A percentile compares a stretch with the other conserved stretches of the same genome.
phyloP scores from a whole-genome alignment of 1,284 basidiomycete genomes.

The Leccinum huronense region DNA sequence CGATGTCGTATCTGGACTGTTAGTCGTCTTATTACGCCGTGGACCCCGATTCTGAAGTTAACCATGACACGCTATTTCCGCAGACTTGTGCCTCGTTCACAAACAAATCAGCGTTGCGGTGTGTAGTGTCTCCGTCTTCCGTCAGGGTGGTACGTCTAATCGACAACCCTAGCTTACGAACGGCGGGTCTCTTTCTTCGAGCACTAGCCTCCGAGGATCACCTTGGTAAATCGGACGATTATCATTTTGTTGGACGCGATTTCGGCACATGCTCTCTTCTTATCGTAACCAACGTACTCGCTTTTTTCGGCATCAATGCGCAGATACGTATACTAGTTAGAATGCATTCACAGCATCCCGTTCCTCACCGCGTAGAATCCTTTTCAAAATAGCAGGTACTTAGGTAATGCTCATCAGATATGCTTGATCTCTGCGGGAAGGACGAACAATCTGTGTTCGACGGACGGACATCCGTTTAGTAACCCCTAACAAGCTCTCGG shows the following conservation, averaged over 20 bases:
- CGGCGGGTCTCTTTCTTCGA: slow-evolving; percentile 42
- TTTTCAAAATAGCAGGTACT: background rate
- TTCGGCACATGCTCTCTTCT: slow-evolving; percentile 7
- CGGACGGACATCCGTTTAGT: background rate
- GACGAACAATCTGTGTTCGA: background rate
- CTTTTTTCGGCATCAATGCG: slow-evolving; percentile 3
- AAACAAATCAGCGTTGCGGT: slow-evolving; percentile 64
- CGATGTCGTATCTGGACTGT: slow-evolving; percentile 88
- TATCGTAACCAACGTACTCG: slow-evolving; percentile 16
- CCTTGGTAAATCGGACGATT: slow-evolving; percentile 43
- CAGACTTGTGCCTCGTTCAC: slow-evolving; percentile 55
- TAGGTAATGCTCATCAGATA: background rate
- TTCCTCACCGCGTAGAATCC: background rate
- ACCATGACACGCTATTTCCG: slow-evolving; percentile 35
- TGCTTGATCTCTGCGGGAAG: slow-evolving; percentile 3
- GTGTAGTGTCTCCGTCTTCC: slow-evolving; percentile 30
- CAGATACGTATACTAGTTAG: slow-evolving; percentile 6
- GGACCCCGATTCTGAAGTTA: slow-evolving; percentile 20
- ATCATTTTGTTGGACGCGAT: slow-evolving; percentile 3
- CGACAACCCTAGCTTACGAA: slow-evolving; percentile 40
- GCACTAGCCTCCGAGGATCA: slow-evolving; percentile 42
- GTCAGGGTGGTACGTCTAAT: slow-evolving; percentile 7
- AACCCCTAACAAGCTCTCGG: slow-evolving; percentile 9
- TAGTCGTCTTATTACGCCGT: slow-evolving; percentile 34
- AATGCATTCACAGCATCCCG: slow-evolving; percentile 7